Conservation (phyloP, 2,329 filamentous ascomycete species). For the Calonectria honghensis region DNA sequence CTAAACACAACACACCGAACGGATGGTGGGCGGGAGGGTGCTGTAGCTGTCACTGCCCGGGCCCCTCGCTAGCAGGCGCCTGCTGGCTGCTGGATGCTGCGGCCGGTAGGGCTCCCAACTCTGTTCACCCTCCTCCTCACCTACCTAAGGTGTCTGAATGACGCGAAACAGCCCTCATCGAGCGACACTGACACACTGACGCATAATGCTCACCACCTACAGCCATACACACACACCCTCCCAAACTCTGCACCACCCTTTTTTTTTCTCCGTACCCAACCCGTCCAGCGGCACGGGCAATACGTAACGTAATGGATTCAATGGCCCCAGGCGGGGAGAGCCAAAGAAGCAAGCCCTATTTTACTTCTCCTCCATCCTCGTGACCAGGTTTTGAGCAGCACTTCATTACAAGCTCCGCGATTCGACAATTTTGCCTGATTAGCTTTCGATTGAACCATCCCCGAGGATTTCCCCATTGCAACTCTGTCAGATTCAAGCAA, state of each 20-base stretch:
- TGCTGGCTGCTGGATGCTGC: background rate
- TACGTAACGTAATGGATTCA: conserved; percentile 56
- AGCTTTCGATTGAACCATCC: conserved; percentile 34
- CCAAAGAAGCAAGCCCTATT: conserved; percentile 41
- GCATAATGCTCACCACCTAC: conserved; percentile 22
- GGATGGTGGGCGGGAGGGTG: conserved; percentile 9
- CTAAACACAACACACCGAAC: conserved; percentile 15
- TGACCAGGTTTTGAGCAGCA: conserved; percentile 45
- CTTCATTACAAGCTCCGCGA: conserved; percentile 44
- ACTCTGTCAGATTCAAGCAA: conserved; percentile 20
- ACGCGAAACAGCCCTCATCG: conserved; percentile 32
- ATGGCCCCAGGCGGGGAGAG: conserved; percentile 42
- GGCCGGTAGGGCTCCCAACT: conserved; percentile 4
- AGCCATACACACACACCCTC: conserved; percentile 32
- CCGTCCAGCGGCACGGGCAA: conserved; percentile 34
- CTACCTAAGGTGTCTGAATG: conserved; percentile 21
- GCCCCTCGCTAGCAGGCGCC: conserved; percentile 3
- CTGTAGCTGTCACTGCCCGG: conserved; percentile 16
- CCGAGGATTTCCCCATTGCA: conserved; percentile 33
- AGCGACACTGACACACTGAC: conserved; percentile 19
- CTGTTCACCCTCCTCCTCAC: conserved; percentile 13
- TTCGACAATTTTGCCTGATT: conserved; percentile 50
- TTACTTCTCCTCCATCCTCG: conserved; percentile 46
- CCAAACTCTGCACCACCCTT: conserved; percentile 28
- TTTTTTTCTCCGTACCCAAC: conserved; percentile 29